A percentile compares a stretch with the other conserved stretches of the same genome.
These are phyloP conservation scores for Rhynchospora pubera DNA, from an alignment of 176 grass and related monocot genomes.

Conservation along the genomic window DNA sequence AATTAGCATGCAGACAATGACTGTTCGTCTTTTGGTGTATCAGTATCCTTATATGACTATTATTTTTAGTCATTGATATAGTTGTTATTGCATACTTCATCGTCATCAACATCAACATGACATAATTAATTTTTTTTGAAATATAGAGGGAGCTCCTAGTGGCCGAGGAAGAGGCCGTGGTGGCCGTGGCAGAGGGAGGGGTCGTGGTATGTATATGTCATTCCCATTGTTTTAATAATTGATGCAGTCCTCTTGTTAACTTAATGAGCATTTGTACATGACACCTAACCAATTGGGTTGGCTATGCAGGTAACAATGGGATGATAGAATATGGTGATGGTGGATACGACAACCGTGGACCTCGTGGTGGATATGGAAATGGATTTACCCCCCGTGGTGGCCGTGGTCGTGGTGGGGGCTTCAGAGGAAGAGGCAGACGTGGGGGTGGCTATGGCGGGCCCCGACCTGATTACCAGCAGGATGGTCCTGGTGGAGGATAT, in stretches of 20 bases:
- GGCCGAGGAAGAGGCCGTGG: constrained; percentile 69
- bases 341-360: constrained; percentile 20
- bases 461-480: constrained; percentile 67
- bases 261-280: background rate
- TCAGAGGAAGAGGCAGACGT: constrained; percentile 50
- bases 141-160: constrained; percentile 61
- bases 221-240: background rate
- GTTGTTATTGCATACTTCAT: constrained; percentile 5
- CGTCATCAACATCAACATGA: background rate
- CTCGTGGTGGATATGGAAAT: constrained; percentile 18
- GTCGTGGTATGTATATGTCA: constrained; percentile 28
- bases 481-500: constrained; percentile 37
- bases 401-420: constrained; percentile 55
- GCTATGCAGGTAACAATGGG: constrained; percentile 2
- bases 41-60: background rate
- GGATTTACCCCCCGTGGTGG: constrained; percentile 45
- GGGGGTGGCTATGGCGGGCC: constrained; percentile 41
- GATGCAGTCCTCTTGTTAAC: background rate
- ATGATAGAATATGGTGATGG: constrained; percentile 19
- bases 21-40: background rate
- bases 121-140: constrained; percentile 25
- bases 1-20: background rate
- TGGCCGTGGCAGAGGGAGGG: constrained; percentile 33
- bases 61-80: background rate
- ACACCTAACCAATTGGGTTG: background rate